Percentiles rank a stretch among this genome's conserved stretches.
Conservation (phyloP, 306 rosid genomes). For the Prinsepia uniflora region DNA sequence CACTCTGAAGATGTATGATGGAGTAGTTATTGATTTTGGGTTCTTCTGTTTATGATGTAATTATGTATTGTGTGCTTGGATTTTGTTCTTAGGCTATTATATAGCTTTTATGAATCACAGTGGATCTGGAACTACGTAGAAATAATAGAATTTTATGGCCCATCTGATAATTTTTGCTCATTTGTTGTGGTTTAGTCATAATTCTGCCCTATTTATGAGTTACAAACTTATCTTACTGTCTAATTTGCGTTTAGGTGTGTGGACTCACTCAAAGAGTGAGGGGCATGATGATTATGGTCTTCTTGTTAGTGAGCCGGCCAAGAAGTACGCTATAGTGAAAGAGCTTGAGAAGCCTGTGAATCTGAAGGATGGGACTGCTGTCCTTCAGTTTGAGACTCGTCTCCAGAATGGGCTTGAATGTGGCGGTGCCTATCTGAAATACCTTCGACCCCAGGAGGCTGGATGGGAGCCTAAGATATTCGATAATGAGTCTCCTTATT, state of each 20-base stretch:
- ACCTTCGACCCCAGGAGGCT: constrained; percentile 78
- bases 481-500: constrained; percentile 73
- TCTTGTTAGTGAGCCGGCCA: constrained; percentile 83
- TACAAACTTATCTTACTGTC: constrained; percentile 6
- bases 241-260: constrained; percentile 52
- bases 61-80: not conserved
- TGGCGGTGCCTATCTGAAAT: constrained; percentile 96
- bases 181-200: no score
- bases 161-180: not conserved
- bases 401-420: constrained; percentile 95
- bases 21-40: not conserved
- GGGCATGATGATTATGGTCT: constrained; percentile 94
- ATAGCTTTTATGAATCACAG: not conserved
- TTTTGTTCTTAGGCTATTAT: not conserved
- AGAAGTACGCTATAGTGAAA: constrained; percentile 82
- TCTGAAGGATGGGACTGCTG: constrained; percentile 70
- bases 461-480: constrained; percentile 86
- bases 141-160: not conserved
- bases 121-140: not conserved
- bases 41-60: not conserved
- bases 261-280: constrained; percentile 90
- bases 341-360: constrained; percentile 57
- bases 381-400: constrained; percentile 84
- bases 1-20: not conserved
- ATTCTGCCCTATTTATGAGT: not conserved